Conservation (phyloP, 306 rosid genomes). For the Hippophae gyantsensis region DNA sequence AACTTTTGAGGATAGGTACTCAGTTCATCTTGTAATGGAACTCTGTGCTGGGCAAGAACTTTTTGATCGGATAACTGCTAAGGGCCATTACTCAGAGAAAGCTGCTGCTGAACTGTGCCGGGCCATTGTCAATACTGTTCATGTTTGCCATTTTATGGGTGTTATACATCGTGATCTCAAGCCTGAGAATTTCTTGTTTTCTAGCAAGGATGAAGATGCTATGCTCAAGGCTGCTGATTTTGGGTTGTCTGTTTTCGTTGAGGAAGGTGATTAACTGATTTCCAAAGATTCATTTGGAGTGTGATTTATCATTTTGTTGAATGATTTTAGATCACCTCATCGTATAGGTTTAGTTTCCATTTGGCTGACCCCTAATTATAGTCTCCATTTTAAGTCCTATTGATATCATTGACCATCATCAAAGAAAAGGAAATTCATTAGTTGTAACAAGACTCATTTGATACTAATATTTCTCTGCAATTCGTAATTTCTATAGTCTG, state of each 20-base stretch:
- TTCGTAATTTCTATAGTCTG: too few relatives aligned
- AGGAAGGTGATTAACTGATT: slow-evolving; percentile 40
- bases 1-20: slow-evolving; percentile 63
- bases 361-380: too few relatives aligned
- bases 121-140: slow-evolving; percentile 69
- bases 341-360: too few relatives aligned
- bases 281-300: too few relatives aligned
- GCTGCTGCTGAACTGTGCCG: slow-evolving; percentile 66
- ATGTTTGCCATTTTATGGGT: slow-evolving; percentile 82
- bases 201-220: slow-evolving; percentile 51
- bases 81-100: slow-evolving; percentile 76
- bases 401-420: too few relatives aligned
- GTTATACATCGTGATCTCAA: slow-evolving; percentile 87
- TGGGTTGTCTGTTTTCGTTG: slow-evolving; percentile 85
- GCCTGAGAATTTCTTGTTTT: slow-evolving; percentile 88
- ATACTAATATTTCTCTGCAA: too few relatives aligned
- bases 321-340: too few relatives aligned
- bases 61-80: slow-evolving; percentile 75
- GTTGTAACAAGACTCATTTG: too few relatives aligned
- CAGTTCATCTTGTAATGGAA: slow-evolving; percentile 84
- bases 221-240: slow-evolving; percentile 85
- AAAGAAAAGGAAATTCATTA: too few relatives aligned
- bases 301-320: too few relatives aligned
- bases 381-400: too few relatives aligned
- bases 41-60: slow-evolving; percentile 90